phyloP scores from a whole-genome alignment of 306 rosid genomes.

The Neltuma alba region DNA sequence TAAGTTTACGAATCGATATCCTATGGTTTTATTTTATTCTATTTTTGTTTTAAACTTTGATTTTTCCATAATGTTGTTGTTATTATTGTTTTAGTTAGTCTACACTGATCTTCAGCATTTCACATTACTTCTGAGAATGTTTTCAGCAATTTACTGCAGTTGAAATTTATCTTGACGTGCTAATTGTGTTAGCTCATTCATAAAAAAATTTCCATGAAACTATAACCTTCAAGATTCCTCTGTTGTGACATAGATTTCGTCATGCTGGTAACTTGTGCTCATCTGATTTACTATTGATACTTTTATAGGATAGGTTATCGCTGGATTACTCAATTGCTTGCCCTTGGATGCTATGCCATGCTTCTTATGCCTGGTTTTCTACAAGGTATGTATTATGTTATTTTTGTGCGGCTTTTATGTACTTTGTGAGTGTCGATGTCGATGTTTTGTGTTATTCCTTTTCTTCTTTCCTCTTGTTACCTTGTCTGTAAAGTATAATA shows the following conservation, averaged over 20 bases:
- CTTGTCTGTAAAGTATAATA: not conserved
- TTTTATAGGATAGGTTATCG: constrained; percentile 93
- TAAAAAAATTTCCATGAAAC: not conserved
- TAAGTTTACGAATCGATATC: not conserved
- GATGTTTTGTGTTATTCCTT: not conserved
- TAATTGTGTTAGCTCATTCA: not conserved
- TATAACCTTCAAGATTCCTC: not conserved
- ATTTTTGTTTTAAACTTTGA: not conserved
- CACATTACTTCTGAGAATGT: not conserved
- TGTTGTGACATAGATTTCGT: constrained; percentile 1
- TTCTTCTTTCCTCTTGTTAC: not conserved
- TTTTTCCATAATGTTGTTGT: not conserved
- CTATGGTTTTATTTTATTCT: not conserved
- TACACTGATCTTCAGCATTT: not conserved
- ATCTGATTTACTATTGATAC: constrained; percentile 33
- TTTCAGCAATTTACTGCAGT: not conserved
- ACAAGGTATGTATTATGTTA: constrained; percentile 58
- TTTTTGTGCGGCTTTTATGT: constrained; percentile 17
- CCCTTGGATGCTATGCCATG: constrained; percentile 76
- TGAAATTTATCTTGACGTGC: not conserved
- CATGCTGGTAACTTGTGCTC: not conserved
- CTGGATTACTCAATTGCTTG: constrained; percentile 72
- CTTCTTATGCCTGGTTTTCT: constrained; percentile 94
- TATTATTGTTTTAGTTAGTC: not conserved
- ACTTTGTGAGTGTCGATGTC: not conserved